A percentile compares a stretch with the other conserved stretches of the same genome.
phyloP scores from a whole-genome alignment of 192 early-diverging fungal species.

The Backusella tuberculispora region DNA sequence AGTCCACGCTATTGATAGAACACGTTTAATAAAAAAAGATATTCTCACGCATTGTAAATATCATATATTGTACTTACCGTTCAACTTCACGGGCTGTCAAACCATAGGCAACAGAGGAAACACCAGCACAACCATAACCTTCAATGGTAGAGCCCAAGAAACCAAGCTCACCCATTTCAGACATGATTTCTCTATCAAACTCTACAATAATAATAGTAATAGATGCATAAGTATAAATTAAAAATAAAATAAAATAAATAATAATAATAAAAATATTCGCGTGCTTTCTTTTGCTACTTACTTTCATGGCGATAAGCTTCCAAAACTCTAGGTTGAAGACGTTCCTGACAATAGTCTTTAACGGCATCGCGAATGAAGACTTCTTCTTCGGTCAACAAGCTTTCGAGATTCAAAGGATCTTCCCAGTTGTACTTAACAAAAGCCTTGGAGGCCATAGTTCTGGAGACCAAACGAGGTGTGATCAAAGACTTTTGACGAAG shows the following conservation, averaged over 20 bases:
- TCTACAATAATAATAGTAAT: constrained; percentile 35
- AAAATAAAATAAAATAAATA: neutral
- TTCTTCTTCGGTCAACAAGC: constrained; percentile 92
- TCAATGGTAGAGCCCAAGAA: constrained; percentile 93
- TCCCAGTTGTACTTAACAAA: constrained; percentile 81
- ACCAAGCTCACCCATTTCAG: constrained; percentile 92
- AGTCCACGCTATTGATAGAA: constrained; percentile 70
- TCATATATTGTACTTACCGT: constrained; percentile 46
- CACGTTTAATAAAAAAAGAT: neutral
- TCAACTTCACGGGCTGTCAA: constrained; percentile 97
- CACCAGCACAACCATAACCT: constrained; percentile 96
- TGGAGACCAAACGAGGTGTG: constrained; percentile 13
- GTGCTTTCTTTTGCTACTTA: constrained; percentile 38
- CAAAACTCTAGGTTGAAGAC: constrained; percentile 84
- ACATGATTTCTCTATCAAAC: constrained; percentile 89
- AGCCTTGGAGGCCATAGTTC: constrained; percentile 35
- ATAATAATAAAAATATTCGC: neutral
- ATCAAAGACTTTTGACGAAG: constrained; percentile 12
- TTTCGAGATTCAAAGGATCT: constrained; percentile 84
- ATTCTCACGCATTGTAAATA: neutral
- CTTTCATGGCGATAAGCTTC: constrained; percentile 87
- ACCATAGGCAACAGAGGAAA: constrained; percentile 96
- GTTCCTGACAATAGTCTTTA: constrained; percentile 84
- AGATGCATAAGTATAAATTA: constrained; percentile 6
- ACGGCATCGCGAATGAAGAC: constrained; percentile 70